Base-by-base conservation (phyloP, 805 yeast species). In the Wickerhamiella spandovensis region DNA sequence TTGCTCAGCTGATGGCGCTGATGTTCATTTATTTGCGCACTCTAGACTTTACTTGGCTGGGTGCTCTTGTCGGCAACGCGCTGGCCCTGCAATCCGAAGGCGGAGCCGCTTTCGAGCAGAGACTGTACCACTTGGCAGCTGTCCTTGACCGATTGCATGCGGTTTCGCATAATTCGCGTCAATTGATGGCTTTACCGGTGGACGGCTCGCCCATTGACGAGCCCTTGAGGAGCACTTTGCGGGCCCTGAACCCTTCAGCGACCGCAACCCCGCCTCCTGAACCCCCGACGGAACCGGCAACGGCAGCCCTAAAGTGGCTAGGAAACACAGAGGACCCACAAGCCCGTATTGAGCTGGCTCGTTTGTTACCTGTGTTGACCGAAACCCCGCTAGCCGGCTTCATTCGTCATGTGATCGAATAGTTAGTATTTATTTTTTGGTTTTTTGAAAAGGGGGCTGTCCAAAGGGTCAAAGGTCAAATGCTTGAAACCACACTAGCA, bases 41-140 rank as follows among this genome's bases (percentile, higher is more conserved):
- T 17, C 56, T 58, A 12, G 67, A 61, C 35, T 56, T 56, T 17
- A 51, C 58, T 30, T 64, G 68, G 65, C 58, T 69, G 8, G 70
- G 70, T 1, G 58, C 69, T 6, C 67, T 69, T 5, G 59, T 66
- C n/a, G 62, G 60, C 17, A 53, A 51, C 24, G 58, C 54, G 35
- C 46, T 55, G 12, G 48, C 56, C n/a, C 46, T 58, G 7, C 24
- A 25, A 10, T 13, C 21, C n/a, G 18, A 17, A 3, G 22, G 22
- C 25, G 38, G 24, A 2, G 44, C 48, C n/a, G 48, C 56, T 2
- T 52, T 50, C 45, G 30, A 20, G 30, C 43, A 37, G 24, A 50
- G 57, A 24, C 58, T 64, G 15, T 48, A 54, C 37, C 52, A 58
- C 12, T 38, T 57, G 7, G 50, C 48, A 5, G 54, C 52, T n/a